phyloP scores from a whole-genome alignment of 1,139 yeast species.

The Yamadazyma trypodendri region DNA sequence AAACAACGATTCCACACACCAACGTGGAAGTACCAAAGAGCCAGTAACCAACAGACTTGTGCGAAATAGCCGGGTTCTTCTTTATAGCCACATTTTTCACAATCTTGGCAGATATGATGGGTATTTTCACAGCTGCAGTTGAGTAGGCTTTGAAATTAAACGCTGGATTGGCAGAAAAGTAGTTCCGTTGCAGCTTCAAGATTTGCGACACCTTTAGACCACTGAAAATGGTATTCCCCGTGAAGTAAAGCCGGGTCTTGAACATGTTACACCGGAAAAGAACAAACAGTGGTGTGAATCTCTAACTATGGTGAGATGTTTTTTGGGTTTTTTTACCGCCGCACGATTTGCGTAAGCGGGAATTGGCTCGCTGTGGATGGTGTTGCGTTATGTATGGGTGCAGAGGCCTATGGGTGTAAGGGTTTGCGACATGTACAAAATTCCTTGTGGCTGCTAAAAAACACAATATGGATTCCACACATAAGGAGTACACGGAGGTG shows the following conservation, averaged over 20 bases:
- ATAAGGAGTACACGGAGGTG: slow-evolving; percentile 7
- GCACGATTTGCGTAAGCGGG: slow-evolving; percentile 4
- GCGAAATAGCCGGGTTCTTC: slow-evolving; percentile 27
- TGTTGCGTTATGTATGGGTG: no score
- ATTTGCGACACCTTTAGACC: slow-evolving; percentile 10
- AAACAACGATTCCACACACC: slow-evolving; percentile 92
- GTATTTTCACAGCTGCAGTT: slow-evolving; percentile 6
- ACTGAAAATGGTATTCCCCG: slow-evolving; percentile 13
- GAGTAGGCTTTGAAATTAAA: slow-evolving; percentile 11
- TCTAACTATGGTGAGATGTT: slow-evolving; percentile 6
- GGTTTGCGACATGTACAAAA: neutral
- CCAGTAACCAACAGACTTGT: slow-evolving; percentile 78
- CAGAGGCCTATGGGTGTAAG: neutral
- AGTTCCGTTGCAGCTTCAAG: slow-evolving; percentile 12
- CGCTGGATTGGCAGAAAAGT: slow-evolving; percentile 10
- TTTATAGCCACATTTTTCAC: slow-evolving; percentile 3
- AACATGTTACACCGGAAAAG: no score
- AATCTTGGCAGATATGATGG: slow-evolving; percentile 2
- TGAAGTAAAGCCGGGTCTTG: slow-evolving; percentile 13
- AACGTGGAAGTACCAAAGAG: slow-evolving; percentile 85
- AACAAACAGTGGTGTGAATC: no score
- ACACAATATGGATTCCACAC: neutral
- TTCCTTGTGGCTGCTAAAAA: slow-evolving; percentile 7
- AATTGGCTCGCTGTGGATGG: neutral
- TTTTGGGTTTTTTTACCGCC: slow-evolving; percentile 2